Percentiles rank a stretch among this genome's conserved stretches.
Evolutionary conservation across 441 rosid species (phyloP).

Genomic region (California macrophylla): DNA sequence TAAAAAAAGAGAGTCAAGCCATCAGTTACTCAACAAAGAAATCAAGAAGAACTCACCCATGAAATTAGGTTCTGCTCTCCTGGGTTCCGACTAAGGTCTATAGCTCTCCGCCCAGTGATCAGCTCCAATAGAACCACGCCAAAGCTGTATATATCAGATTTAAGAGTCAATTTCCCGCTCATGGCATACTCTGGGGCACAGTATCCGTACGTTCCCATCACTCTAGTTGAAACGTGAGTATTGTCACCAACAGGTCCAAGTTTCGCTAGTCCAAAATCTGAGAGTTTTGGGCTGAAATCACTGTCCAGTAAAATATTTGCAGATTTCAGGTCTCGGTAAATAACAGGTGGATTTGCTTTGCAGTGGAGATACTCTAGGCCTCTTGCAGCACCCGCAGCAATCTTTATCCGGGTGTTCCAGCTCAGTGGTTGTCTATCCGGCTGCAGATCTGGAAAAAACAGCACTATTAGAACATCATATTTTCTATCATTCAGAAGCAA

Average conservation of each 20-base stretch:
- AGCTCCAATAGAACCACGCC: slow-evolving; percentile 93
- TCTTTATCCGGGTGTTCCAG: slow-evolving; percentile 84
- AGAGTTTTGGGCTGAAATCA: slow-evolving; percentile 70
- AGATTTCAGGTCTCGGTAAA: slow-evolving; percentile 83
- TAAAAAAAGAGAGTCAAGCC: neutral
- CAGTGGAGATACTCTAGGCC: slow-evolving; percentile 83
- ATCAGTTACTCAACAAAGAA: no score
- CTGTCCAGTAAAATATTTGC: slow-evolving; percentile 80
- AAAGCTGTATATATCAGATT: slow-evolving; percentile 88
- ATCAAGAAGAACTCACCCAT: slow-evolving; percentile 52
- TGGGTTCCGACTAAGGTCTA: slow-evolving; percentile 50
- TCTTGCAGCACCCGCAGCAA: slow-evolving; percentile 94
- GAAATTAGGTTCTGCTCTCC: slow-evolving; percentile 82
- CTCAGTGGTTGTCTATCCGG: slow-evolving; percentile 58
- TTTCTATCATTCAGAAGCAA: no score
- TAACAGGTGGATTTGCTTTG: slow-evolving; percentile 80
- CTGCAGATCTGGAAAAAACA: slow-evolving; percentile 40
- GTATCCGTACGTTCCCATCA: slow-evolving; percentile 92
- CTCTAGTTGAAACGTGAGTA: slow-evolving; percentile 87
- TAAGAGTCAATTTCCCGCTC: slow-evolving; percentile 90
- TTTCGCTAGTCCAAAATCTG: slow-evolving; percentile 93
- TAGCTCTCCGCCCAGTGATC: slow-evolving; percentile 87
- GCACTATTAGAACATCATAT: no score
- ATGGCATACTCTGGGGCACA: slow-evolving; percentile 87
- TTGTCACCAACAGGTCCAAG: slow-evolving; percentile 93